Conservation (phyloP, 495 filamentous ascomycete genomes). For the Hypoxylon fragiforme region DNA sequence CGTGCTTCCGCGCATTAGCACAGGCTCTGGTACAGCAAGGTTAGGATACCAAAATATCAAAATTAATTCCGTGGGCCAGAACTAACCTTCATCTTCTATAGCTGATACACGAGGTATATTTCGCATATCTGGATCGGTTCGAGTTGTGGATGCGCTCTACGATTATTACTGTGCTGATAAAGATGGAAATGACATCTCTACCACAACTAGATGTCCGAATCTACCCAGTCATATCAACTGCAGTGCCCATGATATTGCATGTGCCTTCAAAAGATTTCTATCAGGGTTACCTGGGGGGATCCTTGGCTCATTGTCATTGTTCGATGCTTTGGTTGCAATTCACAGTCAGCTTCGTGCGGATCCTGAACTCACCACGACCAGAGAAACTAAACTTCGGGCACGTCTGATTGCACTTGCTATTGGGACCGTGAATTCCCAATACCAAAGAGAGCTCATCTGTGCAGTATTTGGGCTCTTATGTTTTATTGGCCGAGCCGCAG, state of each 20-base stretch:
- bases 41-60: no score
- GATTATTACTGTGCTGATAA: conserved; percentile 63
- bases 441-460: conserved; percentile 64
- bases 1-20: conserved; percentile 73
- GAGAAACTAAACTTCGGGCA: conserved; percentile 57
- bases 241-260: conserved; percentile 69
- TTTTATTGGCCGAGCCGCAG: conserved; percentile 56
- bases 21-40: conserved; percentile 68
- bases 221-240: conserved; percentile 58
- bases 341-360: conserved; percentile 57
- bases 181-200: conserved; percentile 50
- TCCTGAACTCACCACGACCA: conserved; percentile 52
- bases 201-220: conserved; percentile 57
- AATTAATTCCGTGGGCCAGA: no score
- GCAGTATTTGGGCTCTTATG: conserved; percentile 66
- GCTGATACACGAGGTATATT: conserved; percentile 62
- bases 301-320: conserved; percentile 67
- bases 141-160: conserved; percentile 59
- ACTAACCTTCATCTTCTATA: conserved; percentile 38
- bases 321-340: conserved; percentile 66
- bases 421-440: conserved; percentile 56
- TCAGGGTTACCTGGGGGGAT: conserved; percentile 73
- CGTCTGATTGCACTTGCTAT: conserved; percentile 68
- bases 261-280: conserved; percentile 71
- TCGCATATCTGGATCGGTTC: conserved; percentile 62